A percentile compares a stretch with the other conserved stretches of the same genome.
These are phyloP conservation scores for Boletus insuetus DNA, from an alignment of 768 basidiomycete genomes.

Conservation along the genomic window DNA sequence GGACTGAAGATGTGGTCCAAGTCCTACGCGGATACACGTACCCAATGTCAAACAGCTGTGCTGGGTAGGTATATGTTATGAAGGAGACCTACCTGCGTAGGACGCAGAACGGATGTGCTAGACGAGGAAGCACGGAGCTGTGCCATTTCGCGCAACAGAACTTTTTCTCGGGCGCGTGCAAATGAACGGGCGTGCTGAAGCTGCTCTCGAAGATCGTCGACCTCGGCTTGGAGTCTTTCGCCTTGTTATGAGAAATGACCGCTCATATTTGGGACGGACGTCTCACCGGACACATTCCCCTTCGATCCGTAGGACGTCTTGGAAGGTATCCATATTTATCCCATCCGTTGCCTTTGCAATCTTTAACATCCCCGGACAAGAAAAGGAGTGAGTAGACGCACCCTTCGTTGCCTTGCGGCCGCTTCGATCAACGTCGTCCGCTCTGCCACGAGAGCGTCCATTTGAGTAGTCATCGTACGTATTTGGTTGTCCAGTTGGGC, in stretches of 20 bases:
- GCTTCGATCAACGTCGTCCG: conserved; percentile 29
- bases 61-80: neutral
- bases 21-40: conserved; percentile 1
- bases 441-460: conserved; percentile 40
- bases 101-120: neutral
- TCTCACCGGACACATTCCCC: conserved; percentile 37
- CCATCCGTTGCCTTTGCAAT: conserved; percentile 14
- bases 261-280: neutral
- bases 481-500: conserved; percentile 38
- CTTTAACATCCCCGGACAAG: neutral
- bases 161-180: conserved; percentile 32
- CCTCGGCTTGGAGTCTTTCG: conserved; percentile 32
- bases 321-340: conserved; percentile 18
- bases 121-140: conserved; percentile 9
- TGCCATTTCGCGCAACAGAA: conserved; percentile 33
- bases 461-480: conserved; percentile 30
- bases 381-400: conserved; percentile 1
- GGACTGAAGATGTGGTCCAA: conserved; percentile 4
- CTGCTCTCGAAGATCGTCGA: conserved; percentile 28
- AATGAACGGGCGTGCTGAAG: conserved; percentile 24
- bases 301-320: conserved; percentile 29
- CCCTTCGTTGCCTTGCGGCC: conserved; percentile 23
- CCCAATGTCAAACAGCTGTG: neutral
- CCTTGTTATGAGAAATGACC: neutral
- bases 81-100: conserved; percentile 3